Evolutionary conservation across 2,329 filamentous ascomycete species (phyloP).

Genomic region (Anthostomella pinea): DNA sequence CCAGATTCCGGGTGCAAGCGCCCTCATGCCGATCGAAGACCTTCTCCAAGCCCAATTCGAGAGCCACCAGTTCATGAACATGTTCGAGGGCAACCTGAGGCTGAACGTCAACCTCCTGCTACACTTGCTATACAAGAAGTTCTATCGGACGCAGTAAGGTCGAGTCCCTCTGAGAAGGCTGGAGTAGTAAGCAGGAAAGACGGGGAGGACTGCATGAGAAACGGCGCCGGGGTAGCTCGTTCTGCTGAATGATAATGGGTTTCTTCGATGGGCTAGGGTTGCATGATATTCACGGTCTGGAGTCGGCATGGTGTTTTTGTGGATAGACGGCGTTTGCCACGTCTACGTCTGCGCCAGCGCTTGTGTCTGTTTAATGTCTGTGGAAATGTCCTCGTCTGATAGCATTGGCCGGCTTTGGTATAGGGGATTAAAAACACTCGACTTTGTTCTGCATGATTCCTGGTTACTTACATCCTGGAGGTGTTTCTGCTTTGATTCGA

Average conservation of each 20-base stretch:
- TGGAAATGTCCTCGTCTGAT: too few species aligned
- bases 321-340: background rate
- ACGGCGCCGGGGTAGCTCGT: background rate
- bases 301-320: background rate
- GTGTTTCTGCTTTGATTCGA: too few species aligned
- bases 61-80: constrained; percentile 90
- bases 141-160: constrained; percentile 70
- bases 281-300: background rate
- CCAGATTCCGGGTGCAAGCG: constrained; percentile 91
- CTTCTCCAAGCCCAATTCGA: constrained; percentile 96
- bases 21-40: constrained; percentile 85
- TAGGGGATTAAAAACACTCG: too few species aligned
- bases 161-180: constrained; percentile 1
- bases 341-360: background rate
- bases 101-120: constrained; percentile 96
- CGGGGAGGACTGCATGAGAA: background rate
- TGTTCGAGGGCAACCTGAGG: constrained; percentile 82
- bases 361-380: too few species aligned
- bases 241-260: constrained; percentile 1
- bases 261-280: background rate
- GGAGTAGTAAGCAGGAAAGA: too few species aligned
- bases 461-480: too few species aligned
- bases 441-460: too few species aligned
- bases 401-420: background rate
- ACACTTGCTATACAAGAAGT: constrained; percentile 98